These are phyloP conservation scores for Sarocladium brachiariae DNA, from an alignment of 2,329 filamentous ascomycete species.

Conservation along the genomic window DNA sequence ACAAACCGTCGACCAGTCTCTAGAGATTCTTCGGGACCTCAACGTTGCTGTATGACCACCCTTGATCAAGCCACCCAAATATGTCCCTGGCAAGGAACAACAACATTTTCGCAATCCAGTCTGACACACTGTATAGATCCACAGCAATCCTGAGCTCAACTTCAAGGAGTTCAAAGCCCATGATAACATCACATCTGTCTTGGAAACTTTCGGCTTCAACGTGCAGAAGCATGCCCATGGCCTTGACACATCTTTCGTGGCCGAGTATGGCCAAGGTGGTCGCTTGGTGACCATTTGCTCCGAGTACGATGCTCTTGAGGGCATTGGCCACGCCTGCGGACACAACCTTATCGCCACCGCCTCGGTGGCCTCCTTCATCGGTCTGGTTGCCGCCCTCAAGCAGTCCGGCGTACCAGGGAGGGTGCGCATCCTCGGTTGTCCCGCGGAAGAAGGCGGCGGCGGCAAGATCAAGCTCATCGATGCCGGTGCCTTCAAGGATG, in stretches of 20 bases:
- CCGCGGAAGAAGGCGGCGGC: conserved; percentile 34
- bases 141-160: conserved; percentile 35
- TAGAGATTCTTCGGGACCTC: not conserved
- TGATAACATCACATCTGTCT: conserved; percentile 29
- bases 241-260: conserved; percentile 27
- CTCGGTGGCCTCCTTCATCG: conserved; percentile 27
- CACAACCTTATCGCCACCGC: conserved; percentile 24
- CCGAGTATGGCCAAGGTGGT: conserved; percentile 21
- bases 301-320: conserved; percentile 32
- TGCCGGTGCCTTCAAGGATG: conserved; percentile 19
- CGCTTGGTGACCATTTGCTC: conserved; percentile 25
- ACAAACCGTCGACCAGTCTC: not conserved
- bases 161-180: conserved; percentile 37
- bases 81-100: too few species aligned
- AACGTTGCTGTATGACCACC: not conserved
- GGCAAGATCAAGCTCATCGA: conserved; percentile 35
- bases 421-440: conserved; percentile 32
- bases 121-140: too few species aligned
- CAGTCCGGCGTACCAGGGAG: conserved; percentile 21
- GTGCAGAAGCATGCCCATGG: conserved; percentile 26
- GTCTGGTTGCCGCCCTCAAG: conserved; percentile 19
- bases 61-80: not conserved
- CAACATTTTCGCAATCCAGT: too few species aligned
- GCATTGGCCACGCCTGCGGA: conserved; percentile 29
- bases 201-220: conserved; percentile 17